Evolutionary conservation across 345 rosid species (phyloP).

Genomic region (Moricandia moricandioides): DNA sequence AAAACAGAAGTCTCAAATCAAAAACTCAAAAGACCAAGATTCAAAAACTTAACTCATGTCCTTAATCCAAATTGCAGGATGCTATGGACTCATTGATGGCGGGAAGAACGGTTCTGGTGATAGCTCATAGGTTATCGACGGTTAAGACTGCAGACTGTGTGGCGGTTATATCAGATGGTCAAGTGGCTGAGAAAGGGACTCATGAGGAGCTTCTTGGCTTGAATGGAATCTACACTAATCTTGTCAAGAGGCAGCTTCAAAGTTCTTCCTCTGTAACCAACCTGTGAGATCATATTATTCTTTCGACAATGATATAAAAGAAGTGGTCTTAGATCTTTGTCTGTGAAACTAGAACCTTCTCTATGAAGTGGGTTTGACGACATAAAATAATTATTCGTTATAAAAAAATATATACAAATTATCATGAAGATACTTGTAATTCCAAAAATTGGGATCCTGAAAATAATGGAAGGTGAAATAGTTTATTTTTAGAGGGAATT

Average conservation of each 20-base stretch:
- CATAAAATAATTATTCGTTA: background rate
- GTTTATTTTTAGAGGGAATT: no score
- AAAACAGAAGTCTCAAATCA: background rate
- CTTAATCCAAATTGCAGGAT: slow-evolving; percentile 48
- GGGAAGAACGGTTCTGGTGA: slow-evolving; percentile 91
- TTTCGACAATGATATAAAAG: background rate
- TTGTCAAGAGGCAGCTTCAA: slow-evolving; percentile 71
- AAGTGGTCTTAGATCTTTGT: background rate
- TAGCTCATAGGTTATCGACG: slow-evolving; percentile 91
- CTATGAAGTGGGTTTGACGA: background rate
- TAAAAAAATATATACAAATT: no score
- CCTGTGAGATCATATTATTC: slow-evolving; percentile 18
- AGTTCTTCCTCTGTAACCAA: slow-evolving; percentile 33
- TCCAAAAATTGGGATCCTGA: no score
- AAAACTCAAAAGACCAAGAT: background rate
- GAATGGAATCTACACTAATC: slow-evolving; percentile 48
- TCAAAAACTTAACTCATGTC: background rate
- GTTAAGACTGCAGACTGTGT: slow-evolving; percentile 83
- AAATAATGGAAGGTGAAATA: no score
- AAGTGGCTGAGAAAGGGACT: slow-evolving; percentile 60
- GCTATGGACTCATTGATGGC: slow-evolving; percentile 95
- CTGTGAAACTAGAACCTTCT: background rate
- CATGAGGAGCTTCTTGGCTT: slow-evolving; percentile 54
- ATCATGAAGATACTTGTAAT: background rate
- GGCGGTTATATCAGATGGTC: slow-evolving; percentile 84